phyloP scores from a whole-genome alignment of 805 yeast species.

The Dipodascopsis tothii region DNA sequence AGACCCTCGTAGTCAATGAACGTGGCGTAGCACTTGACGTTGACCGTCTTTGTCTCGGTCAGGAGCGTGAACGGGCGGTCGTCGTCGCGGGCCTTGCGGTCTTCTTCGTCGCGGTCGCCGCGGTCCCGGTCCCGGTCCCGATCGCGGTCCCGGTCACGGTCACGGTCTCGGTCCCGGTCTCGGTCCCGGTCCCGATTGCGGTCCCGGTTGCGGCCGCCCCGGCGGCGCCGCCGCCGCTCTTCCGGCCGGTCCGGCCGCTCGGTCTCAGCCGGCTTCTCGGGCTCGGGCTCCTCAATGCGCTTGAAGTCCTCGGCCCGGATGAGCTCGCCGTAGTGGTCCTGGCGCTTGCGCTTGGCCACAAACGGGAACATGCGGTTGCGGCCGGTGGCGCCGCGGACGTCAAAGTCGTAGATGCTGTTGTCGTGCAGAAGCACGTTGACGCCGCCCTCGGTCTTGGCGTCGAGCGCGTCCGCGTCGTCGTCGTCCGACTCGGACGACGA shows the following conservation, averaged over 20 bases:
- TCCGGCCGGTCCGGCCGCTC: background rate
- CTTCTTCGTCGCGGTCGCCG: slow-evolving; percentile 34
- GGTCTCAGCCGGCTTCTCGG: background rate
- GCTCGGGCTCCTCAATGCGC: slow-evolving; percentile 39
- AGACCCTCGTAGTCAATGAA: slow-evolving; percentile 77
- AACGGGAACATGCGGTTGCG: slow-evolving; percentile 61
- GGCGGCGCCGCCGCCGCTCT: background rate
- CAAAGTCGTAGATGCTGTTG: slow-evolving; percentile 43
- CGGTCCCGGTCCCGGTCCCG: no score
- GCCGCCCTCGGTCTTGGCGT: background rate
- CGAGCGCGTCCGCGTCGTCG: slow-evolving; percentile 28
- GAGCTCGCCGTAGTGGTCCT: slow-evolving; percentile 83
- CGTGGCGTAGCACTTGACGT: slow-evolving; percentile 61
- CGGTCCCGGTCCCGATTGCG: background rate
- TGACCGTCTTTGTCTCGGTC: slow-evolving; percentile 32
- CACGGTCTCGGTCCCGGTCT: slow-evolving; percentile 5
- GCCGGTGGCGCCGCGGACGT: slow-evolving; percentile 39
- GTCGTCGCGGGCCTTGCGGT: slow-evolving; percentile 36
- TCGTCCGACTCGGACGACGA: slow-evolving; percentile 28
- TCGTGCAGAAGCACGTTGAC: slow-evolving; percentile 26
- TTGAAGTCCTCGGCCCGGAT: slow-evolving; percentile 60
- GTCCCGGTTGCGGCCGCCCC: slow-evolving; percentile 8
- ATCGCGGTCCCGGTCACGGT: no score
- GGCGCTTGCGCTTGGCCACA: slow-evolving; percentile 44
- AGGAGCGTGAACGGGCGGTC: slow-evolving; percentile 32